Conservation (phyloP, 1,284 basidiomycete species). For the Fereydounia khargensis region DNA sequence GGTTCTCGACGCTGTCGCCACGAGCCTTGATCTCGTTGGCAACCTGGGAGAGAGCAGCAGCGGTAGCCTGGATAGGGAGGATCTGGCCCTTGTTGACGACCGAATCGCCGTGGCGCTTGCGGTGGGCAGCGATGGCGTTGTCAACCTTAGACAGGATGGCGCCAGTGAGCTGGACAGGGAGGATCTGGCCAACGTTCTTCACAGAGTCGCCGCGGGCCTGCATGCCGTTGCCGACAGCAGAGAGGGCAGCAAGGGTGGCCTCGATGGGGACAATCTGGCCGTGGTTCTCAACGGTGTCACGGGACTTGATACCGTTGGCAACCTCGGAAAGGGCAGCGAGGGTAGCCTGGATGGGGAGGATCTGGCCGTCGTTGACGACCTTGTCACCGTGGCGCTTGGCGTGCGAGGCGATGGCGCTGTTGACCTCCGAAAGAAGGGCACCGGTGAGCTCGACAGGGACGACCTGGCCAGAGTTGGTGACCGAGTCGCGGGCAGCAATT, state of each 20-base stretch:
- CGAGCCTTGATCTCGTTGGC: constrained; percentile 11
- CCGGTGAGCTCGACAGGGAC: constrained; percentile 23
- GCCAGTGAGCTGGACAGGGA: constrained; percentile 17
- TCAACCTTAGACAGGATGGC: constrained; percentile 13
- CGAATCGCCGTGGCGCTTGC: constrained; percentile 7
- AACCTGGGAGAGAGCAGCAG: constrained; percentile 20
- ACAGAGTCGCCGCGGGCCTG: constrained; percentile 1
- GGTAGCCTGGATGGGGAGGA: constrained; percentile 24
- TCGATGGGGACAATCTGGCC: constrained; percentile 8
- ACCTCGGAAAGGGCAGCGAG: constrained; percentile 20
- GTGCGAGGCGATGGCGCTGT: no score
- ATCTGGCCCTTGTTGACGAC: constrained; percentile 29
- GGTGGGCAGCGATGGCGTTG: constrained; percentile 1
- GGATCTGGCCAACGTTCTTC: constrained; percentile 21
- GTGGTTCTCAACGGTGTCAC: constrained; percentile 3
- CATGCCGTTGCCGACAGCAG: constrained; percentile 10
- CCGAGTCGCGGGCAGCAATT: constrained; percentile 10
- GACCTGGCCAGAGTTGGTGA: constrained; percentile 26
- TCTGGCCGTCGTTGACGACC: constrained; percentile 13
- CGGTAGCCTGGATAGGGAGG: constrained; percentile 21
- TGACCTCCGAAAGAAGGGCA: constrained; percentile 20
- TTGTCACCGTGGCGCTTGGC: no score
- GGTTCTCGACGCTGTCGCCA: constrained; percentile 14
- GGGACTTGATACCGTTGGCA: constrained; percentile 10
- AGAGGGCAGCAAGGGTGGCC: constrained; percentile 18